Percentiles rank a stretch among this genome's conserved stretches.
Conservation (phyloP, 768 basidiomycete species). For the Tulasnella sp. region DNA sequence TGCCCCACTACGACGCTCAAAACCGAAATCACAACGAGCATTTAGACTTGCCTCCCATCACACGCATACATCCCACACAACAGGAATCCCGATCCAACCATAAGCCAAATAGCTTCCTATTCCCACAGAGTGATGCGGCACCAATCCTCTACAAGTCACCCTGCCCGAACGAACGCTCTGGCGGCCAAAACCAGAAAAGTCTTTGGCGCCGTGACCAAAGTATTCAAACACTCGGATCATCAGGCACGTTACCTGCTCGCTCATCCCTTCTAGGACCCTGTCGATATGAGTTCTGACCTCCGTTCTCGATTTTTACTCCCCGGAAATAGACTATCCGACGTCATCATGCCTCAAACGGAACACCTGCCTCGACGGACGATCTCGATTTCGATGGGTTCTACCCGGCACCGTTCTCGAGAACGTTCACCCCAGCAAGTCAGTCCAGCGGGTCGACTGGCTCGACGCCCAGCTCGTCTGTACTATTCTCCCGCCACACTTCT, state of each 20-base stretch:
- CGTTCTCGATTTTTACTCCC: background rate
- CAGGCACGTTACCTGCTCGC: background rate
- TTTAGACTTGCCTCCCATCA: background rate
- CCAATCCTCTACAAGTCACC: background rate
- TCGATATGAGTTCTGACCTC: background rate
- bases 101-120: background rate
- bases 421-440: background rate
- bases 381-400: background rate
- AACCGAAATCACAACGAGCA: background rate
- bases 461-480: background rate
- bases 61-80: background rate
- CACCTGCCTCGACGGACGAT: background rate
- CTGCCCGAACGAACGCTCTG: background rate
- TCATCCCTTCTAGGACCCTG: background rate
- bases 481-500: background rate
- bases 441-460: background rate
- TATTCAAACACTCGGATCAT: background rate
- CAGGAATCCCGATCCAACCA: background rate
- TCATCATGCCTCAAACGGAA: background rate
- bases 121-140: background rate
- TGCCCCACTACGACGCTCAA: background rate
- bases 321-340: background rate
- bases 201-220: background rate
- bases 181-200: background rate
- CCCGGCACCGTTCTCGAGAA: background rate